A percentile compares a stretch with the other conserved stretches of the same genome.
phyloP scores from a whole-genome alignment of 192 early-diverging fungal species.

The Umbelopsis isabellina region DNA sequence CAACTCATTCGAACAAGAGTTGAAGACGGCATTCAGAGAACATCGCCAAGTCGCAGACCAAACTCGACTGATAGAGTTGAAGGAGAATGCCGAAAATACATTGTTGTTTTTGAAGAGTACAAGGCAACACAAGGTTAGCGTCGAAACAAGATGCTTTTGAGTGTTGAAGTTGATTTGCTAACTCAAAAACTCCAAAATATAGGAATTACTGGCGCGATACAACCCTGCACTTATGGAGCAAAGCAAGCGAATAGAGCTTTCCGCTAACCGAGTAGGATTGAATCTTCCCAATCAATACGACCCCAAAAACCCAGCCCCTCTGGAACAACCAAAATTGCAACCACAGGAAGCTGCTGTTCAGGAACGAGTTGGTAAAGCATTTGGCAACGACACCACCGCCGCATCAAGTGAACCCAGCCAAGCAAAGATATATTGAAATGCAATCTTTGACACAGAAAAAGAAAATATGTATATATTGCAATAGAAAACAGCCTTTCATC shows the following conservation, averaged over 20 bases:
- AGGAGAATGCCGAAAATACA: conserved; percentile 35
- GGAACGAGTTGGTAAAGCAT: conserved; percentile 14
- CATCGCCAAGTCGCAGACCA: conserved; percentile 26
- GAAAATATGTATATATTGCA: conserved; percentile 14
- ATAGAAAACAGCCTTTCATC: not conserved
- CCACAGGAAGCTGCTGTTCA: conserved; percentile 11
- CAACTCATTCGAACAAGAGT: conserved; percentile 28
- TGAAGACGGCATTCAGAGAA: conserved; percentile 27
- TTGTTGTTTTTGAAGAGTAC: conserved; percentile 32
- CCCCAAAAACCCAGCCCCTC: conserved; percentile 23
- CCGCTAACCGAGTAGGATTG: conserved; percentile 40
- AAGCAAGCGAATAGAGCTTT: conserved; percentile 40
- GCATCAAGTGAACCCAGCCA: not conserved
- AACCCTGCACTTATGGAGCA: conserved; percentile 37
- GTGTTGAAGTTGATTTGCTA: too few relatives aligned
- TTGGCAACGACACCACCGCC: not conserved
- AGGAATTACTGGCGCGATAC: conserved; percentile 36
- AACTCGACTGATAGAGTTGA: conserved; percentile 12
- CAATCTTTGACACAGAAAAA: not conserved
- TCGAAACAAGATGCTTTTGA: not conserved
- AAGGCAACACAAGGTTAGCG: conserved; percentile 38
- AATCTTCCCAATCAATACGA: conserved; percentile 37
- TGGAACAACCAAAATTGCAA: not conserved
- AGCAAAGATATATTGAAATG: conserved; percentile 15
- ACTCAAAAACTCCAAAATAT: not conserved